These are phyloP conservation scores for Penicillium crustosum DNA, from an alignment of 2,329 filamentous ascomycete genomes.

Conservation along the genomic window DNA sequence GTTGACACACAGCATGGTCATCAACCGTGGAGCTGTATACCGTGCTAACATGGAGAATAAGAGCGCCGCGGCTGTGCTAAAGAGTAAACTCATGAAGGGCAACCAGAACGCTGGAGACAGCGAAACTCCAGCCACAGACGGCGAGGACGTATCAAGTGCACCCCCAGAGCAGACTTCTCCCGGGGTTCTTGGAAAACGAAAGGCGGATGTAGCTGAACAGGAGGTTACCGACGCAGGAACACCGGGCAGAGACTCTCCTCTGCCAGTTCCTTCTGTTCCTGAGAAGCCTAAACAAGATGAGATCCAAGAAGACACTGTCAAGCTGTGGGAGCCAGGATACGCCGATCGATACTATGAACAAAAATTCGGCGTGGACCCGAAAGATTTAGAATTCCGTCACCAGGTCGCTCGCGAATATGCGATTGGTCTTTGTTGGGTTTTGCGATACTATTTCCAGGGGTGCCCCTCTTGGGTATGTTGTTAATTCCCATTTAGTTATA, in stretches of 20 bases:
- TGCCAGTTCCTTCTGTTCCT: constrained; percentile 50
- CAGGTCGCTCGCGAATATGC: constrained; percentile 89
- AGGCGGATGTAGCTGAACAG: constrained; percentile 68
- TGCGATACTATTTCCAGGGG: constrained; percentile 96
- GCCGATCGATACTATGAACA: constrained; percentile 95
- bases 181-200: constrained; percentile 54
- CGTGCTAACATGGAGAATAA: constrained; percentile 84
- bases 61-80: constrained; percentile 85
- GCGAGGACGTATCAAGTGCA: constrained; percentile 27
- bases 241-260: constrained; percentile 60
- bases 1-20: constrained; percentile 84
- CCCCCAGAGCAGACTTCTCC: constrained; percentile 31
- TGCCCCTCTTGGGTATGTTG: constrained; percentile 76
- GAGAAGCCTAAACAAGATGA: constrained; percentile 57
- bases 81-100: constrained; percentile 67
- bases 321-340: constrained; percentile 94
- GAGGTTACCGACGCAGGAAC: constrained; percentile 55
- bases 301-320: constrained; percentile 74
- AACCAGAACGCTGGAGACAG: constrained; percentile 21
- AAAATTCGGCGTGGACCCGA: constrained; percentile 82
- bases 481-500: background rate
- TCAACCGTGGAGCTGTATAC: constrained; percentile 66
- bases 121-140: constrained; percentile 29
- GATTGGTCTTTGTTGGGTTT: constrained; percentile 91
- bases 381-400: constrained; percentile 81